phyloP scores from a whole-genome alignment of 768 basidiomycete genomes.

The Russula olivacea region DNA sequence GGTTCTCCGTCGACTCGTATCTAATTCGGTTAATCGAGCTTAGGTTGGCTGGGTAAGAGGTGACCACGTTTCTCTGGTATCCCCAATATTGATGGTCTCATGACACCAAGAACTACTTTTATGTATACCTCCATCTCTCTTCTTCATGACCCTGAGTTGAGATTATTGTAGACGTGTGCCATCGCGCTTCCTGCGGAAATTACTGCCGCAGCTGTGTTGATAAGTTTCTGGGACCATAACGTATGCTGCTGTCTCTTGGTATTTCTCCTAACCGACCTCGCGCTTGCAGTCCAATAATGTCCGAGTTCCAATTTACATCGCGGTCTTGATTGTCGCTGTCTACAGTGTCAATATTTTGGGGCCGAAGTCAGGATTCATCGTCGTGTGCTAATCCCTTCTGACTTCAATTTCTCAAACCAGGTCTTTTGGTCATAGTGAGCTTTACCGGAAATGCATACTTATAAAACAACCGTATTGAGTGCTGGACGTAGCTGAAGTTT shows the following conservation, averaged over 20 bases:
- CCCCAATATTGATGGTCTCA: neutral
- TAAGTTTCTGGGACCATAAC: conserved; percentile 23
- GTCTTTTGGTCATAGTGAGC: conserved; percentile 21
- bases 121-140: conserved; percentile 6
- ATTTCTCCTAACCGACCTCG: neutral
- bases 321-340: conserved; percentile 13
- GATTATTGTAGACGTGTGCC: conserved; percentile 18
- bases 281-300: conserved; percentile 10
- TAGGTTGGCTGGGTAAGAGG: conserved; percentile 25
- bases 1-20: neutral
- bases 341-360: conserved; percentile 21
- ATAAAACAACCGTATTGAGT: neutral
- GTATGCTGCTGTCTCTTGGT: neutral
- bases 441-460: neutral
- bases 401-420: conserved; percentile 3
- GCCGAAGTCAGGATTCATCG: conserved; percentile 3
- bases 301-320: conserved; percentile 18
- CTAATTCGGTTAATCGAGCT: neutral
- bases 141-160: neutral
- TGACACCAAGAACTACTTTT: conserved; percentile 21
- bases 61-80: neutral
- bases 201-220: conserved; percentile 22
- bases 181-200: conserved; percentile 24
- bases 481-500: conserved; percentile 13
- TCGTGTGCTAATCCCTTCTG: neutral